These are phyloP conservation scores for Termitomyces sp. DNA, from an alignment of 768 basidiomycete species.

Conservation along the genomic window DNA sequence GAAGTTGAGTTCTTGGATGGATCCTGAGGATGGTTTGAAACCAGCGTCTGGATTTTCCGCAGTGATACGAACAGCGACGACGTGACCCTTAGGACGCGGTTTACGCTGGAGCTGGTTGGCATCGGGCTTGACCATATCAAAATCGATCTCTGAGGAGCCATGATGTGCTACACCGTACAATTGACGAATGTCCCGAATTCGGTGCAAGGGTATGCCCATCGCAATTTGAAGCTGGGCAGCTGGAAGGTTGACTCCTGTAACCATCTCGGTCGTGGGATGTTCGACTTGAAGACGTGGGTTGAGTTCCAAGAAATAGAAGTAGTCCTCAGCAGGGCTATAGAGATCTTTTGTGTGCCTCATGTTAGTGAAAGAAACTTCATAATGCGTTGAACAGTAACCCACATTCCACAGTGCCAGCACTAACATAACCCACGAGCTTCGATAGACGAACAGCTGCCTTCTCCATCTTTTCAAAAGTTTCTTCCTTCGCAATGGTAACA, in stretches of 20 bases:
- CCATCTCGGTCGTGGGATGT: constrained; percentile 99
- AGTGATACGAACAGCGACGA: constrained; percentile 98
- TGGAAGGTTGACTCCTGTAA: constrained; percentile 97
- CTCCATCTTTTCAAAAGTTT: constrained; percentile 96
- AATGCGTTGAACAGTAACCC: constrained; percentile 21
- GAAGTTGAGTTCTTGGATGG: constrained; percentile 98
- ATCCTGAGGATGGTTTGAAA: constrained; percentile 98
- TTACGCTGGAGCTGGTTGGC: constrained; percentile 88
- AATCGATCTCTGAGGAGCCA: constrained; percentile 90
- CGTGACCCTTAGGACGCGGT: constrained; percentile 96
- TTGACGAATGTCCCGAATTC: constrained; percentile 92
- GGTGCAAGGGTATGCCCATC: constrained; percentile 96
- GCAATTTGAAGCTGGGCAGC: constrained; percentile 96
- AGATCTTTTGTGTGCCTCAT: constrained; percentile 56
- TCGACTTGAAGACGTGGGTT: constrained; percentile 99
- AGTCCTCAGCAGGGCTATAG: constrained; percentile 90
- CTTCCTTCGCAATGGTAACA: constrained; percentile 91
- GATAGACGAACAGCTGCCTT: constrained; percentile 99
- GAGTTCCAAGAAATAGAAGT: constrained; percentile 96
- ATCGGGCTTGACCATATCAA: constrained; percentile 90
- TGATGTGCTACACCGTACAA: constrained; percentile 93
- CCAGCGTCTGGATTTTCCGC: constrained; percentile 99
- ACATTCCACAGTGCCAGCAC: constrained; percentile 99
- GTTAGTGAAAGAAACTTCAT: constrained; percentile 5
- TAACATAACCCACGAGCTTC: constrained; percentile 98